These are phyloP conservation scores for Nigrospora sphaerica DNA, from an alignment of 2,329 filamentous ascomycete genomes.

Conservation along the genomic window DNA sequence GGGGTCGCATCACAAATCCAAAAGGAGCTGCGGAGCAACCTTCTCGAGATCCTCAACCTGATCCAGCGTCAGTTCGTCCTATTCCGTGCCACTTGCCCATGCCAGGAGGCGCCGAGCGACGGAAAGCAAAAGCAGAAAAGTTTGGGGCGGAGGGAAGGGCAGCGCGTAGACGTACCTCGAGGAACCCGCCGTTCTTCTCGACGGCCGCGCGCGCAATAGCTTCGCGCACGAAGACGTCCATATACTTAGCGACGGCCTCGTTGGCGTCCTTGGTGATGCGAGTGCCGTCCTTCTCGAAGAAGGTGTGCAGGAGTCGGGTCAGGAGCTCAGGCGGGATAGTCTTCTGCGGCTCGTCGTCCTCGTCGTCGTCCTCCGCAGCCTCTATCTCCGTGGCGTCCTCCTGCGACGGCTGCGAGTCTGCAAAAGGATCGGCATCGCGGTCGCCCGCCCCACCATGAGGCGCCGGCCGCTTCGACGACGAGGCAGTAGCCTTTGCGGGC, in stretches of 20 bases:
- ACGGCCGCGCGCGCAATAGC: conserved; percentile 73
- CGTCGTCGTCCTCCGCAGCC: conserved; percentile 14
- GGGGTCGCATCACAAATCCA: conserved; percentile 63
- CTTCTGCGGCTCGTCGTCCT: conserved; percentile 21
- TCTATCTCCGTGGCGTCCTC: conserved; percentile 10
- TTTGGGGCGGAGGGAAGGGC: neutral
- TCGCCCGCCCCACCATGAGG: conserved; percentile 6
- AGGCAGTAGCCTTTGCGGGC: neutral
- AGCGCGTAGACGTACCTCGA: conserved; percentile 55
- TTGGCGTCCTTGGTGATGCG: conserved; percentile 74
- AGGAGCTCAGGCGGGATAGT: conserved; percentile 68
- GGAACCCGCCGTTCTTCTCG: conserved; percentile 62
- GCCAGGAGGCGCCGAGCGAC: neutral
- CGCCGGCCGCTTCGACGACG: conserved; percentile 5
- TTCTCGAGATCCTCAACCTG: conserved; percentile 87
- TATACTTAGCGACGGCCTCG: conserved; percentile 70
- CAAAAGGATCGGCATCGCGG: conserved; percentile 19
- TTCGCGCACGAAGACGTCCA: conserved; percentile 87
- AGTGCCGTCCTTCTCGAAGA: conserved; percentile 66
- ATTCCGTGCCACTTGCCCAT: neutral
- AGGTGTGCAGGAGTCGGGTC: conserved; percentile 69
- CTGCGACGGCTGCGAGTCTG: conserved; percentile 5
- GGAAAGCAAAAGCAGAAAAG: conserved; percentile 3
- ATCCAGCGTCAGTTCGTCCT: conserved; percentile 4
- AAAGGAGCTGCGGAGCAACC: conserved; percentile 72